Base-by-base conservation (phyloP, 2,329 filamentous ascomycete species). In the Cordyceps cicadae region DNA sequence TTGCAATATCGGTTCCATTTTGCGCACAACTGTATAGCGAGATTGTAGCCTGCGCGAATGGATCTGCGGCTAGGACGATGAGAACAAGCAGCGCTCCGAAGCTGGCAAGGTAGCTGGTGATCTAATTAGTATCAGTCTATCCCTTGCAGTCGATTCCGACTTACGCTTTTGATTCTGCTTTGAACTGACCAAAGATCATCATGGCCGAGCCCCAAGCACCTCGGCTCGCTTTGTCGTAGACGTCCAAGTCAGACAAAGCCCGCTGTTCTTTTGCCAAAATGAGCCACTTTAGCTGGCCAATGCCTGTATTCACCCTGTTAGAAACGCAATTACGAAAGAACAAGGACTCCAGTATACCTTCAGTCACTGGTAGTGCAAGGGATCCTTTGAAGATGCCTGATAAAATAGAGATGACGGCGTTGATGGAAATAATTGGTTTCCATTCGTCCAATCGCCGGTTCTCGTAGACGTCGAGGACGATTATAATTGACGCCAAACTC, bases 281-380 rank as follows among this genome's bases (percentile, higher is more conserved):
- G 11, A 59, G 46, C 56, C 56, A 59, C n/a, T 59, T 59, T 3
- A 59, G n/a, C 48, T 59, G 56, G 34, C 56, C 52, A 3, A 59
- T 59, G 9, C 56, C 56, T 59, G 14, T 34, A 12, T 45, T 6
- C 8, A 0, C 11, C 12, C 5, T 6, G 2, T 59, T 34, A 59
- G 39, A 11, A 34, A 29, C 32, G 2, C n/a, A 7, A 11, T 1
- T 14, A 19, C 39, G 5, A 14, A 49, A 21, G 6, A 46, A 17
- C 7, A 6, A 5, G 8, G 7, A 4, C 17, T 4, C 8, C 12
- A n/a, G 5, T 4, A 3, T 45, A 52, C 56, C 56, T 52, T 59
- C 56, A 17, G 48, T 59, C 12, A 52, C 11, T 14, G 56, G 56
- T 21, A 59, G 12, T 26, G 56, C 56, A 5, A 59, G 56, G 12